These are phyloP conservation scores for Ceratobasidium sp. DNA, from an alignment of 1,284 basidiomycete genomes.

Conservation along the genomic window DNA sequence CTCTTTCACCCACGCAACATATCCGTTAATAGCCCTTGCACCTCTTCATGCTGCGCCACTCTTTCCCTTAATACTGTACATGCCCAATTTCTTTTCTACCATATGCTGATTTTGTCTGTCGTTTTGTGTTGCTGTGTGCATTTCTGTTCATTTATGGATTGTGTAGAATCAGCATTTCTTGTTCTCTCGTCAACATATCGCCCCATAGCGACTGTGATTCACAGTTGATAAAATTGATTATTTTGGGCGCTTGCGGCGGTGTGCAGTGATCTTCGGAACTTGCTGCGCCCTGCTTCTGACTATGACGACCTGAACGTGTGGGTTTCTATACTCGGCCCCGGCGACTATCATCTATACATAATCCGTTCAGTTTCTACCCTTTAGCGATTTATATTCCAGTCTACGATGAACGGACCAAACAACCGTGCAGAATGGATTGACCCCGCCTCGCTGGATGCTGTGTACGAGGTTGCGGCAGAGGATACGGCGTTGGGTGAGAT, in stretches of 20 bases:
- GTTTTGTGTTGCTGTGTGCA: conserved; percentile 24
- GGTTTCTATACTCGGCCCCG: neutral
- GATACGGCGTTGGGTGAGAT: conserved; percentile 64
- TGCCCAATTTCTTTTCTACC: conserved; percentile 12
- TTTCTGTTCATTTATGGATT: conserved; percentile 28
- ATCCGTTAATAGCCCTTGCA: conserved; percentile 11
- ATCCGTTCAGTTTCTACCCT: too few species aligned
- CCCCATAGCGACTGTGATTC: neutral
- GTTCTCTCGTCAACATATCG: neutral
- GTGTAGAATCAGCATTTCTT: conserved; percentile 31
- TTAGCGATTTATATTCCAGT: neutral
- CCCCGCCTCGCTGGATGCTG: conserved; percentile 43
- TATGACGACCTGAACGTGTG: conserved; percentile 27
- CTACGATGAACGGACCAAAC: conserved; percentile 1
- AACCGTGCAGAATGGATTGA: conserved; percentile 30
- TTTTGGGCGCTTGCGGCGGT: conserved; percentile 21
- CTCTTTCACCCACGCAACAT: neutral
- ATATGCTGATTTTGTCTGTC: conserved; percentile 24
- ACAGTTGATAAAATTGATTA: neutral
- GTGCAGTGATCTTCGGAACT: conserved; percentile 37
- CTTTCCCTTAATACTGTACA: conserved; percentile 9
- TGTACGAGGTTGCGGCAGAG: conserved; percentile 43
- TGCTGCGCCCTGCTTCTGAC: neutral
- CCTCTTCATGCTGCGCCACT: conserved; percentile 12
- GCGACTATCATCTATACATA: conserved; percentile 5